Conservation (phyloP, 768 basidiomycete species). For the Kwoniella shandongensis region DNA sequence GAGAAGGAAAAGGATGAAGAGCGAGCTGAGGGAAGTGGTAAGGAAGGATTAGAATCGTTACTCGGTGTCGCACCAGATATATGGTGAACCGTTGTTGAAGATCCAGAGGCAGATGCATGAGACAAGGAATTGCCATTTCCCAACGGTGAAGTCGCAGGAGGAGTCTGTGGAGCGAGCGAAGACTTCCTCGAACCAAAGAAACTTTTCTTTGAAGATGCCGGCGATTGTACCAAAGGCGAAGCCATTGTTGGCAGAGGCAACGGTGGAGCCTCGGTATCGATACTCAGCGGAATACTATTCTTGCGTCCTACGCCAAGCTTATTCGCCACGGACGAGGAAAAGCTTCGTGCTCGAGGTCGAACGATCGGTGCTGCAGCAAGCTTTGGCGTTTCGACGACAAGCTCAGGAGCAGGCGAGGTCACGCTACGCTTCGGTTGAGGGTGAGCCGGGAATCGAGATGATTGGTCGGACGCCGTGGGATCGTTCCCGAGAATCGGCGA, state of each 20-base stretch:
- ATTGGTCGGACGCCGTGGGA: slow-evolving; percentile 7
- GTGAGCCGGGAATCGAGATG: slow-evolving; percentile 41
- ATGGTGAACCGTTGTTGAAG: background rate
- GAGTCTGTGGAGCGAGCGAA: slow-evolving; percentile 6
- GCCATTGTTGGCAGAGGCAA: slow-evolving; percentile 7
- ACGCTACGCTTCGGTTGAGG: slow-evolving; percentile 27
- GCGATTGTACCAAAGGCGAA: slow-evolving; percentile 2
- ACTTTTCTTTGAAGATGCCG: slow-evolving; percentile 11
- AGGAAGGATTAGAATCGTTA: slow-evolving; percentile 15
- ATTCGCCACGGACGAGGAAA: slow-evolving; percentile 36
- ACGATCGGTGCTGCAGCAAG: slow-evolving; percentile 20
- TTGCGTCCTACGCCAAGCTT: slow-evolving; percentile 23
- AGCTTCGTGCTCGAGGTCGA: slow-evolving; percentile 36
- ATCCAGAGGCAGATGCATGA: slow-evolving; percentile 7
- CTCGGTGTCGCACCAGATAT: background rate
- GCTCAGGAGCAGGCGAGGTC: slow-evolving; percentile 20
- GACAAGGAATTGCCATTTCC: background rate
- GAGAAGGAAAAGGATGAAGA: slow-evolving; percentile 40
- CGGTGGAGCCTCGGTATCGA: slow-evolving; percentile 19
- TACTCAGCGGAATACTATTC: slow-evolving; percentile 17
- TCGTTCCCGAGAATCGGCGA: slow-evolving; percentile 9
- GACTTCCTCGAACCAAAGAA: slow-evolving; percentile 21
- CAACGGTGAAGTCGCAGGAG: slow-evolving; percentile 6
- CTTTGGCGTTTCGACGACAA: slow-evolving; percentile 1
- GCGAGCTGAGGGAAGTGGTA: slow-evolving; percentile 28